A percentile compares a stretch with the other conserved stretches of the same genome.
phyloP scores from a whole-genome alignment of 805 yeast species.

The Candida glaebosa region DNA sequence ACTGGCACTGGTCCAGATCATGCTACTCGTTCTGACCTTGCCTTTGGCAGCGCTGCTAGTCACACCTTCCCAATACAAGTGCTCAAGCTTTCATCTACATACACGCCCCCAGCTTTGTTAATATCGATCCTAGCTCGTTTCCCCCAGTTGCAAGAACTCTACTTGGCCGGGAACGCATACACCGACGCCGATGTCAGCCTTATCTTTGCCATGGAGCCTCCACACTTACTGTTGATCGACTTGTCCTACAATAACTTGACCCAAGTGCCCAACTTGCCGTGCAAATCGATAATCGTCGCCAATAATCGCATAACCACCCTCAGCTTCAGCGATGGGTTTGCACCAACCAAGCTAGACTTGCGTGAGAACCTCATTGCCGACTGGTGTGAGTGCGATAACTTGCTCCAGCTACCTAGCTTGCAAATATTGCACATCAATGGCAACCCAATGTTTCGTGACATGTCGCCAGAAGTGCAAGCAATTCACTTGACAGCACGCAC shows the following conservation, averaged over 20 bases:
- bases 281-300: neutral
- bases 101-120: conserved; percentile 15
- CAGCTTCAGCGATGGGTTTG: conserved; percentile 9
- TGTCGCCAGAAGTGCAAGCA: conserved; percentile 28
- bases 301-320: conserved; percentile 3
- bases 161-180: conserved; percentile 33
- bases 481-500: conserved; percentile 46
- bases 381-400: conserved; percentile 48
- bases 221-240: conserved; percentile 16
- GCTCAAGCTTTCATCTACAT: conserved; percentile 26
- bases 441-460: conserved; percentile 46
- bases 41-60: too few relatives aligned
- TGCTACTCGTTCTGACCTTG: too few relatives aligned
- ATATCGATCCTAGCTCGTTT: conserved; percentile 24
- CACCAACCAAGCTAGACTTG: conserved; percentile 39
- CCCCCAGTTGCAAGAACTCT: conserved; percentile 32
- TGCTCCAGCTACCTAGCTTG: conserved; percentile 38
- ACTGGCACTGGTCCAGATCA: too few relatives aligned
- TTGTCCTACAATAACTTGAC: conserved; percentile 42
- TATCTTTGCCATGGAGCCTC: conserved; percentile 7
- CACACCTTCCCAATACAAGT: conserved; percentile 13
- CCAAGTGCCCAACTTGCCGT: conserved; percentile 20
- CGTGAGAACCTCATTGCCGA: conserved; percentile 43
- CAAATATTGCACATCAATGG: conserved; percentile 44
- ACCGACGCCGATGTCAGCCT: conserved; percentile 14